phyloP scores from a whole-genome alignment of 2,329 filamentous ascomycete species.

The Aureobasidium sp. region DNA sequence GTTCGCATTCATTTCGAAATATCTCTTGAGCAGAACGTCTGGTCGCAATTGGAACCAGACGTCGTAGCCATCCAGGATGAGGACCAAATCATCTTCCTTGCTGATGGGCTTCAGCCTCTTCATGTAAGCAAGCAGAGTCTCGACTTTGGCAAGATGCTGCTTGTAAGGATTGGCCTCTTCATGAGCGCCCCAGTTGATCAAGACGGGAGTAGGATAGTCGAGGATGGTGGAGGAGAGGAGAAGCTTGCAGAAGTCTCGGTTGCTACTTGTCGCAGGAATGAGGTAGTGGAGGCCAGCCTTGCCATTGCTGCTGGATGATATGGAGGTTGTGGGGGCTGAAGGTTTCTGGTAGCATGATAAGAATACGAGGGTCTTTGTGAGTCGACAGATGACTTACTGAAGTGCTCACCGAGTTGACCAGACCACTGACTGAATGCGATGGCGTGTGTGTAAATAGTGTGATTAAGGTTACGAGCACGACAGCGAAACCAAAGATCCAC shows the following conservation, averaged over 20 bases:
- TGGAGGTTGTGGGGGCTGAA: background rate
- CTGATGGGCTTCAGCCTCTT: conserved; percentile 25
- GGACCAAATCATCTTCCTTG: conserved; percentile 49
- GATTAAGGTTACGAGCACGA: conserved; percentile 11
- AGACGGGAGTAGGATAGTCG: conserved; percentile 51
- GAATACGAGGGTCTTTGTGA: background rate
- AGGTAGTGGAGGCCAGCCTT: conserved; percentile 45
- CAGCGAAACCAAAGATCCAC: conserved; percentile 7
- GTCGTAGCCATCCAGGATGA: conserved; percentile 58
- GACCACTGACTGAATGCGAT: background rate
- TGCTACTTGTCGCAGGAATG: conserved; percentile 43
- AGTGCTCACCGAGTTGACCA: background rate
- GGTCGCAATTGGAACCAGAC: conserved; percentile 59
- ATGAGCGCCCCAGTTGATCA: conserved; percentile 40
- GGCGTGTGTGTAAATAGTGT: conserved; percentile 1
- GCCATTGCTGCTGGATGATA: background rate
- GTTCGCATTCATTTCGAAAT: conserved; percentile 44
- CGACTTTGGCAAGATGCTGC: conserved; percentile 40
- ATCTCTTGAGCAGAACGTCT: conserved; percentile 55
- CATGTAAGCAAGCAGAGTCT: conserved; percentile 43
- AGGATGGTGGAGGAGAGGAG: conserved; percentile 52
- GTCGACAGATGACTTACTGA: background rate
- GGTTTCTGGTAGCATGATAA: background rate
- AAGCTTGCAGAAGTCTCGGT: conserved; percentile 49
- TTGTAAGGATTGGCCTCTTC: conserved; percentile 30